These are phyloP conservation scores for Penicillium turbatum DNA, from an alignment of 495 filamentous ascomycete species.

Conservation along the genomic window DNA sequence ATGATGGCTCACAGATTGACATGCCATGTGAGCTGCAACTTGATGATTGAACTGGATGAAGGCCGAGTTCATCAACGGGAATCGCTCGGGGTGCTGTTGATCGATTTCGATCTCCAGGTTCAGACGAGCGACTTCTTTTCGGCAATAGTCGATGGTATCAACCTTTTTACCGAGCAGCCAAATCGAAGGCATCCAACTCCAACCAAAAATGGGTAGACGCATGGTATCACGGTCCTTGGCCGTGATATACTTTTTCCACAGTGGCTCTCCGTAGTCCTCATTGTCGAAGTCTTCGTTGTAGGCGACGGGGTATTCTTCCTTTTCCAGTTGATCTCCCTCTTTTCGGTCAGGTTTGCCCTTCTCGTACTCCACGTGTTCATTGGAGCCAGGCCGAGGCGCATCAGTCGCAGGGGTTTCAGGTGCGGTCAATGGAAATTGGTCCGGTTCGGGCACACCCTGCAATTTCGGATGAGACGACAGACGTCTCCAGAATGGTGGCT, in stretches of 20 bases:
- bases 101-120: slow-evolving; percentile 93
- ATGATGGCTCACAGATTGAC: slow-evolving; percentile 87
- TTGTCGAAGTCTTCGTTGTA: slow-evolving; percentile 64
- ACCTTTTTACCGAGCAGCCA: slow-evolving; percentile 85
- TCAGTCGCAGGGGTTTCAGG: slow-evolving; percentile 28
- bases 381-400: slow-evolving; percentile 10
- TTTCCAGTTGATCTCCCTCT: slow-evolving; percentile 34
- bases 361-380: slow-evolving; percentile 19
- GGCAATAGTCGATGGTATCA: slow-evolving; percentile 90
- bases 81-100: slow-evolving; percentile 79
- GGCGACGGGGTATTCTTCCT: slow-evolving; percentile 64
- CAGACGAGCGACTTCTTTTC: slow-evolving; percentile 79
- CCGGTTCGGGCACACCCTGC: slow-evolving; percentile 24
- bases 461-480: slow-evolving; percentile 31
- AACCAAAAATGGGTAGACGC: slow-evolving; percentile 71
- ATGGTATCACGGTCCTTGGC: slow-evolving; percentile 81
- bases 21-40: slow-evolving; percentile 96
- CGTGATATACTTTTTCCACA: slow-evolving; percentile 79
- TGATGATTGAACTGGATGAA: slow-evolving; percentile 99
- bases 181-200: slow-evolving; percentile 77
- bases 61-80: slow-evolving; percentile 93
- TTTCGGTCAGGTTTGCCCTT: slow-evolving; percentile 22
- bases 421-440: slow-evolving; percentile 40
- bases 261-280: slow-evolving; percentile 58
- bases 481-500: slow-evolving; percentile 45